A percentile compares a stretch with the other conserved stretches of the same genome.
phyloP scores from a whole-genome alignment of 495 filamentous ascomycete species.

The Penicillium robsamsonii region DNA sequence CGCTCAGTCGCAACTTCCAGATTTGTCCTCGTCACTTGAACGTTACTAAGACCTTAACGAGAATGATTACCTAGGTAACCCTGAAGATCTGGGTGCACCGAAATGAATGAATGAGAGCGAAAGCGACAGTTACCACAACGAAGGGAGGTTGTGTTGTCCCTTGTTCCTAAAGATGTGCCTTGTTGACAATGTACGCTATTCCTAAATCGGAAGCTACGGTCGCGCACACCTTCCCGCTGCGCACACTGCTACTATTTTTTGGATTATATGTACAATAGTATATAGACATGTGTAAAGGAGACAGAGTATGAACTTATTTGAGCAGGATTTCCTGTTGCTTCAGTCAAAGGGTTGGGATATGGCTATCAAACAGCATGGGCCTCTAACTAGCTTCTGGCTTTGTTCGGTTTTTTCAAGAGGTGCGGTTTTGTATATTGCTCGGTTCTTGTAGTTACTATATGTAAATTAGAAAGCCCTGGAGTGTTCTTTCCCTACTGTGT shows the following conservation, averaged over 20 bases:
- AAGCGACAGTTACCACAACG: not conserved
- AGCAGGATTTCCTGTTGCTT: no score
- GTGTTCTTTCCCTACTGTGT: no score
- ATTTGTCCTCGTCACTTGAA: not conserved
- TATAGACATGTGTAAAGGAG: not conserved
- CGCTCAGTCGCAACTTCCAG: conserved; percentile 4
- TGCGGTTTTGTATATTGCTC: no score
- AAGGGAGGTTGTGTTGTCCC: not conserved
- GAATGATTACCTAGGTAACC: not conserved
- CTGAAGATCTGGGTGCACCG: not conserved
- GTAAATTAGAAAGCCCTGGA: no score
- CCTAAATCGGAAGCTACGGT: not conserved
- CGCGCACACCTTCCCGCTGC: not conserved
- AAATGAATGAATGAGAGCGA: not conserved
- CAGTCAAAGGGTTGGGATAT: no score
- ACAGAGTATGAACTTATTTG: no score
- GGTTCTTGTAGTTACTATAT: no score
- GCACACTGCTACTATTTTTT: not conserved
- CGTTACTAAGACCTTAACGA: not conserved
- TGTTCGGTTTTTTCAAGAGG: no score
- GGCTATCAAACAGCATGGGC: no score
- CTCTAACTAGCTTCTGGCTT: no score
- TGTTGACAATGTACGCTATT: conserved; percentile 8
- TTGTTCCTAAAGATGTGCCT: conserved; percentile 4
- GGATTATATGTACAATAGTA: no score